Evolutionary conservation across 2,329 filamentous ascomycete genomes (phyloP).

Genomic region (Venturia aucupariae): DNA sequence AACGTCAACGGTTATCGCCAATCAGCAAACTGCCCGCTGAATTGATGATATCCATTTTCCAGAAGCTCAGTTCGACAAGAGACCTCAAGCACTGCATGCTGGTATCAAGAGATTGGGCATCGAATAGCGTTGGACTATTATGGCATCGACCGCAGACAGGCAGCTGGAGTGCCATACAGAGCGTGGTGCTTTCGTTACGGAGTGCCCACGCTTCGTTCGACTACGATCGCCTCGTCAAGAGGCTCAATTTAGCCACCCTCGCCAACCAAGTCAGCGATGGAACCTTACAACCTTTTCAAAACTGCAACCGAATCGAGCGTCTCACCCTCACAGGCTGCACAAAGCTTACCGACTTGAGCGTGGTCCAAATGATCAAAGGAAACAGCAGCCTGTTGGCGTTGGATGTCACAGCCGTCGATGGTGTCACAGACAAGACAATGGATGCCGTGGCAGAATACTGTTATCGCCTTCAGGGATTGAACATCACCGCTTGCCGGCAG

Average conservation of each 20-base stretch:
- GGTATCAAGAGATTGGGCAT: slow-evolving; percentile 88
- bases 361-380: slow-evolving; percentile 68
- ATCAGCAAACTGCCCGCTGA: slow-evolving; percentile 84
- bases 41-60: slow-evolving; percentile 86
- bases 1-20: slow-evolving; percentile 62
- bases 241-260: slow-evolving; percentile 79
- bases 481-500: slow-evolving; percentile 76
- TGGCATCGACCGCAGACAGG: slow-evolving; percentile 93
- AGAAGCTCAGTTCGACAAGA: slow-evolving; percentile 63
- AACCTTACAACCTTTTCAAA: slow-evolving; percentile 68
- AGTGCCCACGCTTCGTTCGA: slow-evolving; percentile 70
- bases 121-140: slow-evolving; percentile 82
- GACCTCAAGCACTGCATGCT: slow-evolving; percentile 86
- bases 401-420: slow-evolving; percentile 73
- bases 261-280: slow-evolving; percentile 75
- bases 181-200: slow-evolving; percentile 70
- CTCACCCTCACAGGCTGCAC: slow-evolving; percentile 87
- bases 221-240: slow-evolving; percentile 83
- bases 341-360: slow-evolving; percentile 71
- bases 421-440: slow-evolving; percentile 76
- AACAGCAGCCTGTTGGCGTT: slow-evolving; percentile 78
- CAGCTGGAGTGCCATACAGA: slow-evolving; percentile 71
- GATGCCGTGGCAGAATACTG: slow-evolving; percentile 72
- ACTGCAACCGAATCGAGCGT: slow-evolving; percentile 86
- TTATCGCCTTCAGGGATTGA: slow-evolving; percentile 77